Evolutionary conservation across 1,139 yeast species (phyloP).

Genomic region (Geotrichum klebahnii): DNA sequence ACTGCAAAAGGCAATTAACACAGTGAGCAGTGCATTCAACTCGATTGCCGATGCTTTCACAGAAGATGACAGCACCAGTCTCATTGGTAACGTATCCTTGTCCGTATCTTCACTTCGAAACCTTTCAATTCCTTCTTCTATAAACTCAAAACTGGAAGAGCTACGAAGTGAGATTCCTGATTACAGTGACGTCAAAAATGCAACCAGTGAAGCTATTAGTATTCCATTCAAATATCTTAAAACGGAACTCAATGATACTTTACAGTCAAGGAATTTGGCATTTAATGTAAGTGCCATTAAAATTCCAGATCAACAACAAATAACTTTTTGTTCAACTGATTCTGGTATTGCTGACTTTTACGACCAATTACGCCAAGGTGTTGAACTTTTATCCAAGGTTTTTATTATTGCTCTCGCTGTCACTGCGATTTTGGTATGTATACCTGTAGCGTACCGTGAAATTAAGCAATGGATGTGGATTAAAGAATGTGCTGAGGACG

Average conservation of each 20-base stretch:
- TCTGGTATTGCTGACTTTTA: slow-evolving; percentile 36
- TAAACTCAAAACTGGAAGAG: slow-evolving; percentile 50
- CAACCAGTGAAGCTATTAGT: slow-evolving; percentile 46
- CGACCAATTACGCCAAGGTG: slow-evolving; percentile 32
- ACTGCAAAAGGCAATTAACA: slow-evolving; percentile 49
- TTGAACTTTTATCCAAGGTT: slow-evolving; percentile 40
- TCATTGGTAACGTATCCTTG: slow-evolving; percentile 46
- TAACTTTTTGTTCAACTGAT: slow-evolving; percentile 29
- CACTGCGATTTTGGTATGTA: slow-evolving; percentile 41
- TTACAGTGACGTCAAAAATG: slow-evolving; percentile 52
- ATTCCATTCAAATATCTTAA: slow-evolving; percentile 54
- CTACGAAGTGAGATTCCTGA: slow-evolving; percentile 51
- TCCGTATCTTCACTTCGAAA: slow-evolving; percentile 55
- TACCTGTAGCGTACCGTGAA: slow-evolving; percentile 47
- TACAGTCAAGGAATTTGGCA: slow-evolving; percentile 19
- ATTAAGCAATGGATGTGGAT: slow-evolving; percentile 50
- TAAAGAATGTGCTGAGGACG: slow-evolving; percentile 28
- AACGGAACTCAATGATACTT: slow-evolving; percentile 37
- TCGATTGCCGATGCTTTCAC: slow-evolving; percentile 54
- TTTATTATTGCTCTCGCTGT: slow-evolving; percentile 44
- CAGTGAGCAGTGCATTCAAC: slow-evolving; percentile 40
- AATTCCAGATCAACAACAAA: slow-evolving; percentile 19
- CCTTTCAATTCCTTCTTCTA: slow-evolving; percentile 59
- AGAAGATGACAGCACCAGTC: slow-evolving; percentile 38
- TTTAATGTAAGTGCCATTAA: slow-evolving; percentile 22